A percentile compares a stretch with the other conserved stretches of the same genome.
These are phyloP conservation scores for Saccharomyces hybrid DNA, from an alignment of 1,139 yeast species.

Conservation along the genomic window DNA sequence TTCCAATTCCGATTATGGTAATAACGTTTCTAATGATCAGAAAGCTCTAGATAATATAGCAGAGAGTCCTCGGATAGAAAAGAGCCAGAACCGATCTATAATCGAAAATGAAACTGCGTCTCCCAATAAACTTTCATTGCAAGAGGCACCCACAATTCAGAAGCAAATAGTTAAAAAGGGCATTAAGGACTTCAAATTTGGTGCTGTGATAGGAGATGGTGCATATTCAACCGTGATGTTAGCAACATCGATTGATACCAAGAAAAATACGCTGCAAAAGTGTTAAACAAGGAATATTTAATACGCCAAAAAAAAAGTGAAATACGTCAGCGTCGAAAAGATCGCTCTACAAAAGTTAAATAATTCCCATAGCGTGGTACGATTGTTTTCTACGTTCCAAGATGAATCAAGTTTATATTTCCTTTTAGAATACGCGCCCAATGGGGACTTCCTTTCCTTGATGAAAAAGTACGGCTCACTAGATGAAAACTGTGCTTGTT, in stretches of 20 bases:
- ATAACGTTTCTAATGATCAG: slow-evolving; percentile 39
- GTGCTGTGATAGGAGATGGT: slow-evolving; percentile 71
- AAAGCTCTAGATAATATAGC: background rate
- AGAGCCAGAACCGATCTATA: background rate
- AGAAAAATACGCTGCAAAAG: slow-evolving; percentile 65
- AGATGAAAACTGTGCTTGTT: slow-evolving; percentile 46
- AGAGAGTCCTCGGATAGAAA: background rate
- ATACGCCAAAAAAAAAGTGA: slow-evolving; percentile 74
- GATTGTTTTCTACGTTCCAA: slow-evolving; percentile 69
- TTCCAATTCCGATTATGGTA: slow-evolving; percentile 54
- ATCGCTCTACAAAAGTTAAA: slow-evolving; percentile 66
- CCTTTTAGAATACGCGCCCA: slow-evolving; percentile 70
- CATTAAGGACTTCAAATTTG: slow-evolving; percentile 64
- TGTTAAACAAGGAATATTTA: slow-evolving; percentile 63
- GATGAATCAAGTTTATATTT: slow-evolving; percentile 66
- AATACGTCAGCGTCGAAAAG: slow-evolving; percentile 72
- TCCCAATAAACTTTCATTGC: background rate
- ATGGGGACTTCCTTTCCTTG: slow-evolving; percentile 64
- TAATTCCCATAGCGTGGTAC: slow-evolving; percentile 60
- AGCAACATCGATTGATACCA: slow-evolving; percentile 53
- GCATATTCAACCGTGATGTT: slow-evolving; percentile 70
- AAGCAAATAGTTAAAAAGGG: slow-evolving; percentile 40
- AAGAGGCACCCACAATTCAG: background rate
- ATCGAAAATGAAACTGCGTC: slow-evolving; percentile 33
- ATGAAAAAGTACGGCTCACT: slow-evolving; percentile 52